Conservation (phyloP, 225 moss, liverwort and hornwort species). For the Takakia lepidozioides region DNA sequence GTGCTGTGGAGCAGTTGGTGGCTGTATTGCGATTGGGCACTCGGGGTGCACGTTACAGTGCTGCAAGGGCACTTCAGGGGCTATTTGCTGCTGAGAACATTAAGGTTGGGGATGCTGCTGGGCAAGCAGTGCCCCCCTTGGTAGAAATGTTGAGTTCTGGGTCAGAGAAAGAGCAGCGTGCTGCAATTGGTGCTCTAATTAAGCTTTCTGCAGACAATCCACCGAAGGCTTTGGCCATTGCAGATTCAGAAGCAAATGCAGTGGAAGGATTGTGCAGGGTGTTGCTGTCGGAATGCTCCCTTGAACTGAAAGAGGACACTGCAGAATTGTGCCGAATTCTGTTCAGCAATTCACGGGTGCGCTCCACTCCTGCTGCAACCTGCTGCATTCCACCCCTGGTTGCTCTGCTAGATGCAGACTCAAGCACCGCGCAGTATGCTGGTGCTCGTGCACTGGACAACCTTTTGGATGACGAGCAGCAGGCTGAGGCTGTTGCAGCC, state of each 20-base stretch:
- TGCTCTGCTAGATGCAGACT: conserved; percentile 75
- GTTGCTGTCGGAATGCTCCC: conserved; percentile 70
- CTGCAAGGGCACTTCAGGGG: conserved; percentile 80
- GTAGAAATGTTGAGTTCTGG: conserved; percentile 98
- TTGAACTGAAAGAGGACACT: conserved; percentile 90
- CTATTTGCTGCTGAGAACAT: conserved; percentile 85
- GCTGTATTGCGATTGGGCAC: conserved; percentile 91
- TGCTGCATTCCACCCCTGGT: conserved; percentile 94
- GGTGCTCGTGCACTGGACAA: conserved; percentile 92
- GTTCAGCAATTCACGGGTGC: conserved; percentile 87
- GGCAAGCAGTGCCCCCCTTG: conserved; percentile 82
- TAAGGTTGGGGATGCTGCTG: conserved; percentile 83
- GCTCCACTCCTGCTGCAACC: conserved; percentile 82
- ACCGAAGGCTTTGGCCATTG: conserved; percentile 92
- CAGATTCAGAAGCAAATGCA: conserved; percentile 95
- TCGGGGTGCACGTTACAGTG: conserved; percentile 84
- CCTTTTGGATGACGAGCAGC: conserved; percentile 92
- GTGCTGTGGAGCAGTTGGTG: conserved; percentile 90
- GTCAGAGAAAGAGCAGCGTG: conserved; percentile 88
- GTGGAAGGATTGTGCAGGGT: conserved; percentile 91
- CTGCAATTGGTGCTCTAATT: conserved; percentile 85
- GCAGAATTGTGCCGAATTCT: conserved; percentile 85
- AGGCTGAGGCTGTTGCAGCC: conserved; percentile 96
- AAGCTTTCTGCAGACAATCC: conserved; percentile 84
- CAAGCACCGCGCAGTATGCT: conserved; percentile 77